Base-by-base conservation (phyloP, 495 filamentous ascomycete species). In the Annulohypoxylon bovei region DNA sequence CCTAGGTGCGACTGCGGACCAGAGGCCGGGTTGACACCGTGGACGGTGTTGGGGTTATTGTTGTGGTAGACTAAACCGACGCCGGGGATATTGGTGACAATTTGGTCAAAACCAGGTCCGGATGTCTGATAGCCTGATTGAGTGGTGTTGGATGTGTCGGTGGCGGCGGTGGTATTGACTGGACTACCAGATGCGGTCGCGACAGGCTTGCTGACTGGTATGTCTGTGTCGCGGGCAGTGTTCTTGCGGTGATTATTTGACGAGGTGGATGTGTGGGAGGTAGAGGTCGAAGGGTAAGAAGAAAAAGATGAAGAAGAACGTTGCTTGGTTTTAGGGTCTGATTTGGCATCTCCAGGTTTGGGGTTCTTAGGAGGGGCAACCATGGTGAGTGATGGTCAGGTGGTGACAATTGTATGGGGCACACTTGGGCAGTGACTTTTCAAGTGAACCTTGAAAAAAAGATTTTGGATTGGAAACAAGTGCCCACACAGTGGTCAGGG, bases 51-150 rank as follows among this genome's bases (percentile, higher is more conserved):
- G 25, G n/a, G 22, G 44, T 4, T 23, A 18, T 50, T 50, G 23
- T 50, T 27, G 18, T 56, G 39, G 68, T 71, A 71, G 32, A 71
- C 57, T 23, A 58, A 65, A 56, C 32, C 75, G 18, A 64, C 62
- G 12, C 64, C 67, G 20, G 75, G 75, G 8, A 74, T 53, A 50
- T 77, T 77, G 16, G 52, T 52, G 42, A 77, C 75, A 14, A 58
- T 73, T 22, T 73, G 63, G 6, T 44, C 22, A 23, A 71, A 73
- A 11, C 70, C 70, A 28, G 70, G 70, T 1, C 47, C 64, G 11
- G 64, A 49, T 6, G 22, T 27, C 33, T 72, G 70, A 25, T 63
- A 72, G 2, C 5, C 14, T 6, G 46, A 28, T 50, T 50, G 46
- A 50, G 44, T n/a, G n/a, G n/a, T n/a, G n/a, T n/a, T n/a, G n/a